Conservation (phyloP, 345 rosid species). For the Litchi chinensis region DNA sequence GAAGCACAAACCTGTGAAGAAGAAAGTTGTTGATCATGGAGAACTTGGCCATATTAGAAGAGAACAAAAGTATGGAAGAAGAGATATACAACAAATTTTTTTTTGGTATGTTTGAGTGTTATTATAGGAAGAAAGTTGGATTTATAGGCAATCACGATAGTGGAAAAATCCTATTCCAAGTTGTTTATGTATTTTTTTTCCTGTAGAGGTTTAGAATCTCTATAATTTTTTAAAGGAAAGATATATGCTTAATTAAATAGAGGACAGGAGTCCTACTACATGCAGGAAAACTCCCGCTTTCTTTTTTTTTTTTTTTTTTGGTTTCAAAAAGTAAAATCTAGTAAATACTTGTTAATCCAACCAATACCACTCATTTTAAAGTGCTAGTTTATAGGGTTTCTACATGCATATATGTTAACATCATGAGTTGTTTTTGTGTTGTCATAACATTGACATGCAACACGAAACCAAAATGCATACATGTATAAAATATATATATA, state of each 20-base stretch:
- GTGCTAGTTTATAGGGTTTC: not conserved
- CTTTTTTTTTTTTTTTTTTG: not conserved
- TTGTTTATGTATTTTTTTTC: not conserved
- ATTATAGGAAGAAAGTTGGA: not conserved
- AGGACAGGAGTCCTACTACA: not conserved
- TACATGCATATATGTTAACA: not conserved
- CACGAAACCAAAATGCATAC: not conserved
- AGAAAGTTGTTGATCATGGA: conserved; percentile 20
- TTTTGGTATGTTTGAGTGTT: not conserved
- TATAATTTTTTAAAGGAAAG: not conserved
- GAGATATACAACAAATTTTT: not conserved
- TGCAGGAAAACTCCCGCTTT: not conserved
- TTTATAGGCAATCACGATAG: not conserved
- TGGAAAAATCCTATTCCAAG: not conserved
- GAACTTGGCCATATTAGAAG: conserved; percentile 24
- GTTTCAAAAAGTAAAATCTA: no score
- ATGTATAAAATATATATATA: no score
- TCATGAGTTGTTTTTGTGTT: no score
- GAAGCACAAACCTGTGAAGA: conserved; percentile 20
- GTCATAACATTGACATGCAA: no score
- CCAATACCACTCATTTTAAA: no score
- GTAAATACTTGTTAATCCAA: no score
- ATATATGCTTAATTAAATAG: not conserved
- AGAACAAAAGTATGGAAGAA: not conserved
- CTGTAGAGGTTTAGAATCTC: not conserved